phyloP scores from a whole-genome alignment of 208 protist species.

The Leishmania aethiopica region DNA sequence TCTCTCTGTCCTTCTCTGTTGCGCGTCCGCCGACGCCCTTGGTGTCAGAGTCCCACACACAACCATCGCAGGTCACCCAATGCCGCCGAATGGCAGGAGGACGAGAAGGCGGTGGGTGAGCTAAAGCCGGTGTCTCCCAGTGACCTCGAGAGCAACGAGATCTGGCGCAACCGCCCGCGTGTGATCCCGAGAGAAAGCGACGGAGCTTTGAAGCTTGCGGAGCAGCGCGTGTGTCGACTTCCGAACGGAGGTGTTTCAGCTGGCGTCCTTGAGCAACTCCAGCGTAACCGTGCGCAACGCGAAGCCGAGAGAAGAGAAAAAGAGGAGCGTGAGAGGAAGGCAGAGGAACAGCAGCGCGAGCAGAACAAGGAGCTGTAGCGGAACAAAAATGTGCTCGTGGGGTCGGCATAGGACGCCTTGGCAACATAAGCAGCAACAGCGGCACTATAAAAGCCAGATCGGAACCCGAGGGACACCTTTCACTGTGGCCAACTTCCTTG shows the following conservation, averaged over 20 bases:
- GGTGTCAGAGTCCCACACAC: neutral
- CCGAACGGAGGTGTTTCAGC: constrained; percentile 24
- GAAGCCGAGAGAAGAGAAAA: constrained; percentile 9
- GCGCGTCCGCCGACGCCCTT: neutral
- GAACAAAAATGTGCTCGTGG: neutral
- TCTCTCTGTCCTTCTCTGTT: neutral
- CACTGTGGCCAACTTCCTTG: neutral
- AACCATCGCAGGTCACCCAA: neutral
- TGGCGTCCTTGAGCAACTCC: constrained; percentile 1
- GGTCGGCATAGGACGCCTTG: neutral
- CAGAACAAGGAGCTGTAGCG: neutral
- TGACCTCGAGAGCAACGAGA: constrained; percentile 15
- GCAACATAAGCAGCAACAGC: constrained; percentile 1
- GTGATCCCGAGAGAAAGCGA: neutral
- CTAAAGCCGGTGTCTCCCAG: neutral
- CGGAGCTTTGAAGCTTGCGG: neutral
- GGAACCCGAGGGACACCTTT: neutral
- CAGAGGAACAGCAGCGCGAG: neutral
- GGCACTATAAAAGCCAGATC: constrained; percentile 1
- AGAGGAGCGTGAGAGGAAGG: neutral
- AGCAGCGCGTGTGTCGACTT: constrained; percentile 15
- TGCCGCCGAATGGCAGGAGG: neutral
- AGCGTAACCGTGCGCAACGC: constrained; percentile 16
- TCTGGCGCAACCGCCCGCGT: constrained; percentile 20
- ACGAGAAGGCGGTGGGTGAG: neutral